phyloP scores from a whole-genome alignment of 78 protist genomes.

The Dictyostelium firmibasis region DNA sequence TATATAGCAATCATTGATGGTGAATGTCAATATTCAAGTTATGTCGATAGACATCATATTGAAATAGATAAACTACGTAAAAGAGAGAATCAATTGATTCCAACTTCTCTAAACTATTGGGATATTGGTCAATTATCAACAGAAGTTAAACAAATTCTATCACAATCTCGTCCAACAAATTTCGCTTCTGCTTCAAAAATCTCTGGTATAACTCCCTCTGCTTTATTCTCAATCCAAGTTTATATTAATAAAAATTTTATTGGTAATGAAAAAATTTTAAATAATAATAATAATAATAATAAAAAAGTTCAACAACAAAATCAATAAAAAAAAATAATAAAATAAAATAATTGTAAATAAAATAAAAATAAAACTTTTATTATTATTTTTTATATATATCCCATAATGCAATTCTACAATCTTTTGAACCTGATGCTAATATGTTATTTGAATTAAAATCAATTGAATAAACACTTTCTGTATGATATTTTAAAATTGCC shows the following conservation, averaged over 20 bases:
- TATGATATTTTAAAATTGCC: constrained; percentile 62
- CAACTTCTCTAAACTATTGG: neutral
- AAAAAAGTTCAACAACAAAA: neutral
- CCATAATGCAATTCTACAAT: constrained; percentile 67
- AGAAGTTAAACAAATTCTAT: constrained; percentile 56
- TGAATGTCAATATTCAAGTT: constrained; percentile 52
- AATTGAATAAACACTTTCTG: constrained; percentile 48
- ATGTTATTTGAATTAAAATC: constrained; percentile 48
- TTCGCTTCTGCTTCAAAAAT: constrained; percentile 50
- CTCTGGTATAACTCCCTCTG: constrained; percentile 76
- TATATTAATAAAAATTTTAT: constrained; percentile 4
- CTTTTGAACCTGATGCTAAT: constrained; percentile 66
- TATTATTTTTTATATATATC: constrained; percentile 11
- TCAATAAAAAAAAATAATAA: neutral
- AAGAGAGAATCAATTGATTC: constrained; percentile 38
- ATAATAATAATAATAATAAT: neutral
- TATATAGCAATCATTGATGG: constrained; percentile 44
- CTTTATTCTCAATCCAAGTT: neutral
- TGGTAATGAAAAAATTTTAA: neutral
- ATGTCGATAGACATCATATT: constrained; percentile 1
- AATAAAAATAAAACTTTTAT: neutral
- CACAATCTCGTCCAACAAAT: constrained; percentile 41
- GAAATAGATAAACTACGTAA: constrained; percentile 42
- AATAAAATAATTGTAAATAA: too few species aligned
- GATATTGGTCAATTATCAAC: constrained; percentile 54